Base-by-base conservation (phyloP, 2,329 filamentous ascomycete species). In the Fusarium brevicatenulatum region DNA sequence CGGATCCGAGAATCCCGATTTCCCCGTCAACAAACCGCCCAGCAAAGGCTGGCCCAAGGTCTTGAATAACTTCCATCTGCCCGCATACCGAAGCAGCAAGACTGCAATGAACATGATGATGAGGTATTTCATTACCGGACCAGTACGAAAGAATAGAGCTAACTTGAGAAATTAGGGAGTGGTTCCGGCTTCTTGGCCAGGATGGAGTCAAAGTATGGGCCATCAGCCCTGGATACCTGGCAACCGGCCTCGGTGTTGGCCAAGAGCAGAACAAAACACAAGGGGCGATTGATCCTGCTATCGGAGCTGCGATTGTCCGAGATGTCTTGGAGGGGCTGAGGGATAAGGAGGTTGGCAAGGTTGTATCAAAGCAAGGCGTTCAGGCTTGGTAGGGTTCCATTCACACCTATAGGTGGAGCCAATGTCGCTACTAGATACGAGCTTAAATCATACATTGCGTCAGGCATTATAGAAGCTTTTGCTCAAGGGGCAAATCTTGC, bases 51-150 rank as follows among this genome's bases (percentile, higher is more conserved):
- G 47, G 57, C 49, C 49, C 1, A 43, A 61, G 15, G 21, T 10
- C 4, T n/a, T 40, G 23, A 34, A 21, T 0, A 57, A 32, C 32
- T 15, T 46, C 4, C 2, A 63, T 16, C 5, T 63, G n/a, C 34
- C 52, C 12, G 58, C 58, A 5, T 63, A 63, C 5, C 34, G 59
- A 46, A 46, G 52, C 28, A 60, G 57, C 0, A 55, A 60, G 18
- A 60, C 57, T n/a, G 57, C 10, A 11, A 36, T 55, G 47, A 60
- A 43, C 5, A 60, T 43, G 57, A 42, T 55, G 47, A 42, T 55
- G 36, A 55, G 47, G 47, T 50, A 50, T 18, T 5, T 0, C 13
- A 10, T 34, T 12, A n/a, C 4, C 3, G 7, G 10, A 0, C 0
- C 10, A 12, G 16, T 12, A 18, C 5, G 16, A 2, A 4, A 7